phyloP scores from a whole-genome alignment of 441 rosid genomes.

The Adansonia madagascariensis region DNA sequence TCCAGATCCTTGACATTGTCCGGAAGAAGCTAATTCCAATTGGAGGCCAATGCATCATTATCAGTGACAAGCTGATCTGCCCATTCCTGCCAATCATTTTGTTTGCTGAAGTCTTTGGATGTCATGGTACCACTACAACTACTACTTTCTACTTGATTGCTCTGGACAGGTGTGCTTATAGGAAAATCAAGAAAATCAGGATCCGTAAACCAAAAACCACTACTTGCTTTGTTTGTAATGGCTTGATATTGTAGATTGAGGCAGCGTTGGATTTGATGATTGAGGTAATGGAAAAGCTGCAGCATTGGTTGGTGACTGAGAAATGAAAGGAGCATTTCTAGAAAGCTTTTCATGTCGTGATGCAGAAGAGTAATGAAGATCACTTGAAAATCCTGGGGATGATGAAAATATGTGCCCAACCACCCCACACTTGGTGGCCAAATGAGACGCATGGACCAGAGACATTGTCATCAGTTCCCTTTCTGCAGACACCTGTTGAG shows the following conservation, averaged over 20 bases:
- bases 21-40: conserved; percentile 73
- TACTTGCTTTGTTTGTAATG: conserved; percentile 40
- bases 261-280: conserved; percentile 40
- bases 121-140: conserved; percentile 50
- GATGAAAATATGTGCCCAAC: conserved; percentile 85
- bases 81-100: conserved; percentile 92
- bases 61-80: conserved; percentile 86
- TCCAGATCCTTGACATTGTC: conserved; percentile 56
- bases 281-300: conserved; percentile 34
- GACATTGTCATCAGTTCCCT: conserved; percentile 51
- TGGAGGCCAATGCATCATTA: conserved; percentile 61
- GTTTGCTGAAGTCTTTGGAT: conserved; percentile 65
- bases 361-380: conserved; percentile 69
- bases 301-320: conserved; percentile 48
- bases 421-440: conserved; percentile 57
- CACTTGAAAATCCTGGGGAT: conserved; percentile 67
- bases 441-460: conserved; percentile 44
- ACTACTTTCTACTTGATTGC: conserved; percentile 53
- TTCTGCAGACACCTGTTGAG: conserved; percentile 49
- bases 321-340: conserved; percentile 45
- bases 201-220: conserved; percentile 20
- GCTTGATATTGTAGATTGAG: conserved; percentile 46
- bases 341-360: conserved; percentile 54
- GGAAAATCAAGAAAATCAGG: conserved; percentile 23
- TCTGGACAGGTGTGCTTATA: conserved; percentile 34